These are phyloP conservation scores for Nicotiana sylvestris DNA, from an alignment of 257 asterid genomes.

Conservation along the genomic window DNA sequence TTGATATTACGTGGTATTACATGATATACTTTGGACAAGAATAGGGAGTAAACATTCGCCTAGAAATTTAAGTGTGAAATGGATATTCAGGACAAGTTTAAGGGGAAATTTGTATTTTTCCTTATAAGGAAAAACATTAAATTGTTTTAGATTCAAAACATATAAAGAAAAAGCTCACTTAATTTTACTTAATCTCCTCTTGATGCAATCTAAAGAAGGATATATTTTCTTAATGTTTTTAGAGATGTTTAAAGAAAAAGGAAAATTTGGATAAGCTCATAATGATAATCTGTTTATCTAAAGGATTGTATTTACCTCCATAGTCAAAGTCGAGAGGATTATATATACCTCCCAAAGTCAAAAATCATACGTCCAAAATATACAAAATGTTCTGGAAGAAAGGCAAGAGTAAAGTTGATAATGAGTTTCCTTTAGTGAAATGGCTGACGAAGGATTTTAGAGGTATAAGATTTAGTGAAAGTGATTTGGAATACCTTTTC, in stretches of 20 bases:
- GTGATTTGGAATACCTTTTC: not conserved
- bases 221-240: not conserved
- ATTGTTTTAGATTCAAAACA: no score
- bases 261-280: not conserved
- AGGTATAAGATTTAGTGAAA: not conserved
- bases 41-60: no score
- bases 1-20: no score
- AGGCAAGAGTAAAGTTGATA: not conserved
- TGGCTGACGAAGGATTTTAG: not conserved
- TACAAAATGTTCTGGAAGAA: not conserved
- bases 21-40: no score
- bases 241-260: not conserved
- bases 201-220: not conserved
- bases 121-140: no score
- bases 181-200: not conserved
- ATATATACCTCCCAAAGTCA: not conserved
- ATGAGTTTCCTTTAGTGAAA: not conserved
- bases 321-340: not conserved
- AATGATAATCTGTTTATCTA: no score
- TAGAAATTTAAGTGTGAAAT: no score
- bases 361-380: not conserved
- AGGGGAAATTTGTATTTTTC: no score
- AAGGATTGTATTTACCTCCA: not conserved
- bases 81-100: no score
- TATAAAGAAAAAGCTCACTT: not conserved